Percentiles rank a stretch among this genome's conserved stretches.
Conservation (phyloP, 805 yeast genomes). For the Candida orba region DNA sequence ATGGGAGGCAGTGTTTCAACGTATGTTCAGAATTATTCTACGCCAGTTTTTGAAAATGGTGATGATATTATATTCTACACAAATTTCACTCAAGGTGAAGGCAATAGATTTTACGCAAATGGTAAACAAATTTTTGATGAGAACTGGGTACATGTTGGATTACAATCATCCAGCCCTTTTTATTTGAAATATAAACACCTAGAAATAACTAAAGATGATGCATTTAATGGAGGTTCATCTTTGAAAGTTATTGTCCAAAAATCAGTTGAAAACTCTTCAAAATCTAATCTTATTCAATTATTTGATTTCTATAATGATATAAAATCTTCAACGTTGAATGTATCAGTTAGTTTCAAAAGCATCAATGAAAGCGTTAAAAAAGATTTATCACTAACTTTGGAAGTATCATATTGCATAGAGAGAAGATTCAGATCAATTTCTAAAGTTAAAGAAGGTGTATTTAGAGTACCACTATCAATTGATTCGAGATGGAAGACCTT, state of each 20-base stretch:
- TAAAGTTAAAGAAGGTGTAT: slow-evolving; percentile 25
- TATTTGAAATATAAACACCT: slow-evolving; percentile 14
- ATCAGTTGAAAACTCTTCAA: slow-evolving; percentile 15
- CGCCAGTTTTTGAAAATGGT: slow-evolving; percentile 11
- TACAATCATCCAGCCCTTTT: slow-evolving; percentile 30
- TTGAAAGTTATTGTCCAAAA: slow-evolving; percentile 21
- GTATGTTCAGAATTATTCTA: slow-evolving; percentile 12
- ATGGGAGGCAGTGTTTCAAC: slow-evolving; percentile 21
- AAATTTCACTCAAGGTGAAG: slow-evolving; percentile 35
- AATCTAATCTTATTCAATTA: slow-evolving; percentile 12
- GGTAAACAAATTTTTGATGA: slow-evolving; percentile 25
- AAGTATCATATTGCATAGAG: slow-evolving; percentile 28
- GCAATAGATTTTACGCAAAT: slow-evolving; percentile 23
- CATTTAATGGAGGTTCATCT: slow-evolving; percentile 31
- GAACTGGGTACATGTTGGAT: slow-evolving; percentile 32
- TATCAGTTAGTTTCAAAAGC: slow-evolving; percentile 22
- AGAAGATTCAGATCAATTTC: slow-evolving; percentile 25
- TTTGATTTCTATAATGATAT: slow-evolving; percentile 27
- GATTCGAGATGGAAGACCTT: slow-evolving; percentile 16
- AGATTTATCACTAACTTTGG: slow-evolving; percentile 24
- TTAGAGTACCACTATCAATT: slow-evolving; percentile 26
- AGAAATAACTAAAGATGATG: slow-evolving; percentile 17
- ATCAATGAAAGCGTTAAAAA: slow-evolving; percentile 12
- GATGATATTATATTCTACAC: slow-evolving; percentile 28
- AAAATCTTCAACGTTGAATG: slow-evolving; percentile 9